phyloP scores from a whole-genome alignment of 129 eudicot genomes.

The Artemisia annua region DNA sequence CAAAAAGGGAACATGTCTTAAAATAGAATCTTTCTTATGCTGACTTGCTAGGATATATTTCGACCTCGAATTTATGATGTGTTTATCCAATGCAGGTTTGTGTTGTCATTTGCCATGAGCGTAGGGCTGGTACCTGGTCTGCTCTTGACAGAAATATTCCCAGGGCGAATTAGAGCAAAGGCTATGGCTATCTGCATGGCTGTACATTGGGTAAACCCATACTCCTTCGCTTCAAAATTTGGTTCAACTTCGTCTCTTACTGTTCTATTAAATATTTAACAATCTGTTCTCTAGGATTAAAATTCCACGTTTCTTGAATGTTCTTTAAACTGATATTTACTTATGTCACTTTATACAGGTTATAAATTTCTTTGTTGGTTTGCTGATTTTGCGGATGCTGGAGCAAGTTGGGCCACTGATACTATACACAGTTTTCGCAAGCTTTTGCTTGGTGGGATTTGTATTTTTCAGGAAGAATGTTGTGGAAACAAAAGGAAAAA shows the following conservation, averaged over 20 bases:
- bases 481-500: conserved; percentile 77
- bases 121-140: too few species aligned
- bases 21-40: conserved; percentile 57
- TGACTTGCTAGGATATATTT: too few species aligned
- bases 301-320: too few species aligned
- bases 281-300: too few species aligned
- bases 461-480: conserved; percentile 60
- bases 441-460: conserved; percentile 59
- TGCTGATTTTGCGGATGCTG: conserved; percentile 65
- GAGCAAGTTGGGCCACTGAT: conserved; percentile 72
- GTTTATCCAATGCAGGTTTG: too few species aligned
- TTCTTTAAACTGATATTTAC: not conserved
- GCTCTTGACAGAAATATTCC: too few species aligned
- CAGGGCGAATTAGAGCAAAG: too few species aligned
- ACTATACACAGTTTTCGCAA: conserved; percentile 58
- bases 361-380: conserved; percentile 71
- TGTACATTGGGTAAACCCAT: conserved; percentile 76
- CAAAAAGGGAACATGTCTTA: not conserved
- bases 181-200: conserved; percentile 96
- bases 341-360: conserved; percentile 42
- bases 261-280: too few species aligned
- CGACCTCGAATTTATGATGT: too few species aligned
- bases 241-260: not conserved
- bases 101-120: too few species aligned
- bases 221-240: not conserved